Evolutionary conservation across 805 yeast species (phyloP).

Genomic region (Metschnikowia drakensbergensis): DNA sequence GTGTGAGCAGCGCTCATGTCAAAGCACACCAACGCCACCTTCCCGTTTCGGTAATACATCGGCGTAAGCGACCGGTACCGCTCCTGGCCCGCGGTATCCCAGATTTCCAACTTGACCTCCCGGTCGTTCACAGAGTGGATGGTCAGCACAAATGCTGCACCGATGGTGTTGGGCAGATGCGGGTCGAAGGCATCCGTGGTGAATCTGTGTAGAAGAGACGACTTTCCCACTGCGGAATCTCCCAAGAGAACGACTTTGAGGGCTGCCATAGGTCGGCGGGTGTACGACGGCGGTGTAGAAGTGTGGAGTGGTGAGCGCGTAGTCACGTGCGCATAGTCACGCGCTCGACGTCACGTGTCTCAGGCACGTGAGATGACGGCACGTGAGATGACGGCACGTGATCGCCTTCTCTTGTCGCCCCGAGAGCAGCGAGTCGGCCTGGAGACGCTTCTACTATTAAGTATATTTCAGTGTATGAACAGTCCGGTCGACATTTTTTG

Average conservation of each 20-base stretch:
- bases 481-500: too few relatives aligned
- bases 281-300: too few relatives aligned
- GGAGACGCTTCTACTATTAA: too few relatives aligned
- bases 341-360: too few relatives aligned
- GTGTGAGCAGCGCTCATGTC: constrained; percentile 55
- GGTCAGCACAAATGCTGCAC: constrained; percentile 97
- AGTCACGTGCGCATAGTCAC: too few relatives aligned
- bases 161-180: constrained; percentile 86
- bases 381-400: too few relatives aligned
- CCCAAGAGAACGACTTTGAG: constrained; percentile 43
- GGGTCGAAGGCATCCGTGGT: constrained; percentile 69
- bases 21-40: constrained; percentile 75
- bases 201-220: constrained; percentile 78
- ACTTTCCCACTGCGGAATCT: constrained; percentile 60
- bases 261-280: neutral
- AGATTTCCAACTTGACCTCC: constrained; percentile 60
- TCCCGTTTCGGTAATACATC: constrained; percentile 44
- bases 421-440: too few relatives aligned
- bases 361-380: too few relatives aligned
- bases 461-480: too few relatives aligned
- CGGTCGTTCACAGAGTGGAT: constrained; percentile 36
- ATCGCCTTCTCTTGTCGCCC: too few relatives aligned
- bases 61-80: constrained; percentile 44
- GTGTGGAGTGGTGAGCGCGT: too few relatives aligned
- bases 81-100: constrained; percentile 95